These are phyloP conservation scores for Nothophaeocryptopus gaeumannii DNA, from an alignment of 2,329 filamentous ascomycete genomes.

Conservation along the genomic window DNA sequence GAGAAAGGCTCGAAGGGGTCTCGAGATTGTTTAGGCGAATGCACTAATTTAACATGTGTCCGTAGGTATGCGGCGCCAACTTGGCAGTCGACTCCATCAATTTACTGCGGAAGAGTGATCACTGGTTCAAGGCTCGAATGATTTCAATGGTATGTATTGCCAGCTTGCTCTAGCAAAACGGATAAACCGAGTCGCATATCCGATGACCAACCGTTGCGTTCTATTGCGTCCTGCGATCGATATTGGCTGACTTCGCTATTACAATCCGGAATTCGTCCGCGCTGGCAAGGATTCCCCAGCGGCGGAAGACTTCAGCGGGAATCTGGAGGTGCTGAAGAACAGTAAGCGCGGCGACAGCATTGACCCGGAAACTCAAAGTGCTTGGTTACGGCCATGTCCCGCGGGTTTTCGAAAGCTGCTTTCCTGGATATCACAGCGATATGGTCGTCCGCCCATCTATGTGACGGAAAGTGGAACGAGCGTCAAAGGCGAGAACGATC, in stretches of 20 bases:
- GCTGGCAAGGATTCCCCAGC: constrained; percentile 59
- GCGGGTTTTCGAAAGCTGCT: constrained; percentile 74
- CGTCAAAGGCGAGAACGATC: constrained; percentile 76
- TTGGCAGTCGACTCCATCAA: constrained; percentile 71
- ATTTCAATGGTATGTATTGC: constrained; percentile 77
- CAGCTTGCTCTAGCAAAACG: constrained; percentile 3
- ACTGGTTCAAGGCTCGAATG: constrained; percentile 80
- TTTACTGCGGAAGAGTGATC: constrained; percentile 70
- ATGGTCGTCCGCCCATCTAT: constrained; percentile 73
- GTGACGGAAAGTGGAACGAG: constrained; percentile 88
- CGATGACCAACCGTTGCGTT: constrained; percentile 4
- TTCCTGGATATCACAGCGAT: constrained; percentile 73
- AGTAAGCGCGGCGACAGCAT: constrained; percentile 72
- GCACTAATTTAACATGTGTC: constrained; percentile 6
- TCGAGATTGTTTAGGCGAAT: neutral
- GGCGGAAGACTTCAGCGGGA: constrained; percentile 68
- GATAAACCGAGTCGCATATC: neutral
- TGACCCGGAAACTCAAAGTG: constrained; percentile 76
- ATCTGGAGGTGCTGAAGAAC: constrained; percentile 66
- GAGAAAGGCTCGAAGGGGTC: constrained; percentile 4
- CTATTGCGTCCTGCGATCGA: neutral
- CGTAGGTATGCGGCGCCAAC: constrained; percentile 67
- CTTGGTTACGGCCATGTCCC: constrained; percentile 75
- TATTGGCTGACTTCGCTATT: constrained; percentile 46
- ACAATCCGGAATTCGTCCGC: constrained; percentile 83